These are phyloP conservation scores for Scheffersomyces quercinus DNA, from an alignment of 1,139 yeast species.

Conservation along the genomic window DNA sequence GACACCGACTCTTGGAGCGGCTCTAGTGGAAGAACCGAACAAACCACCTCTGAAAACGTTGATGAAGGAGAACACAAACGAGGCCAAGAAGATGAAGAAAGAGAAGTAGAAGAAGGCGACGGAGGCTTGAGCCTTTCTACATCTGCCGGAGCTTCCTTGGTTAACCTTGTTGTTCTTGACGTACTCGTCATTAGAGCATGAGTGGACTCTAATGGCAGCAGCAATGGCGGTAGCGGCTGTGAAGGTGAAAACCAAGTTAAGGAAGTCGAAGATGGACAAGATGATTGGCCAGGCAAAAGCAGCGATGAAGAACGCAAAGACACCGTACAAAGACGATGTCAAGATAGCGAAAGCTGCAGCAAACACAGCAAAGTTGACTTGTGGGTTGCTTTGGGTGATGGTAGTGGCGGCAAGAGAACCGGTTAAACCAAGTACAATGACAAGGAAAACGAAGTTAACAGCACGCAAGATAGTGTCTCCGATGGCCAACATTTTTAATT, in stretches of 20 bases:
- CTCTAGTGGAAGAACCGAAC: constrained; percentile 64
- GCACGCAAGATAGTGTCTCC: constrained; percentile 77
- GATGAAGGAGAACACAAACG: constrained; percentile 61
- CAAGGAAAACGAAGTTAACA: constrained; percentile 71
- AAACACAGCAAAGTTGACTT: constrained; percentile 85
- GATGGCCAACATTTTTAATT: constrained; percentile 52
- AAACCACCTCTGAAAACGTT: constrained; percentile 70
- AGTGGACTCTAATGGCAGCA: constrained; percentile 81
- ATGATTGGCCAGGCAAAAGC: constrained; percentile 87
- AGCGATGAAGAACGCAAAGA: constrained; percentile 73
- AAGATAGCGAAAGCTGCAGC: constrained; percentile 84
- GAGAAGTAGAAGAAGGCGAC: constrained; percentile 90
- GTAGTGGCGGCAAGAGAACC: constrained; percentile 81
- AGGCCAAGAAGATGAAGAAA: constrained; percentile 71
- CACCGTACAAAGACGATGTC: constrained; percentile 78
- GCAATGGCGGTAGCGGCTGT: constrained; percentile 95
- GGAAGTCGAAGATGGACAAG: constrained; percentile 72
- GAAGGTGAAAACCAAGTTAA: constrained; percentile 88
- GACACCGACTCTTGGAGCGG: constrained; percentile 73
- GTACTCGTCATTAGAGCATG: constrained; percentile 72
- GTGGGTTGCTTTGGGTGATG: constrained; percentile 58
- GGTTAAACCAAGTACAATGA: constrained; percentile 78
- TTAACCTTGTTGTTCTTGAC: constrained; percentile 63
- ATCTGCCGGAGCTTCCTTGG: constrained; percentile 78
- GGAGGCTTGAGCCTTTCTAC: constrained; percentile 94